These are phyloP conservation scores for Calonectria naviculata DNA, from an alignment of 2,329 filamentous ascomycete genomes.

Conservation along the genomic window DNA sequence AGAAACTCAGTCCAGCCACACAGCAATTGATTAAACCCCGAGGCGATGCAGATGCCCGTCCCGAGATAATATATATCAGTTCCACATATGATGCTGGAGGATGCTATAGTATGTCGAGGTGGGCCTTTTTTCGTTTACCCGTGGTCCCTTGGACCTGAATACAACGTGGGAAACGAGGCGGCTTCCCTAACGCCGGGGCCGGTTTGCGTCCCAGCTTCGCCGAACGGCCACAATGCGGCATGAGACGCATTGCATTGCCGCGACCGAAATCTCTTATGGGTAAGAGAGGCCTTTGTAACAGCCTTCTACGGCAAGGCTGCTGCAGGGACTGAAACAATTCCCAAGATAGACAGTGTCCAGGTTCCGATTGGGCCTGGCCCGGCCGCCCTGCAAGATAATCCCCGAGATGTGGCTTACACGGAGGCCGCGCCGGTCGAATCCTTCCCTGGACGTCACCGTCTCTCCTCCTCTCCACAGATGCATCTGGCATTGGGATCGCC, in stretches of 20 bases:
- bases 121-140: not conserved
- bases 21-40: not conserved
- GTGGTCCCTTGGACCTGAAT: not conserved
- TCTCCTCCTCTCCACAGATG: not conserved
- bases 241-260: not conserved
- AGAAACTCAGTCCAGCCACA: not conserved
- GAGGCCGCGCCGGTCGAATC: not conserved
- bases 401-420: not conserved
- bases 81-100: not conserved
- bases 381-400: slow-evolving; percentile 3
- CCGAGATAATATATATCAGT: not conserved
- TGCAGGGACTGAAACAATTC: slow-evolving; percentile 7
- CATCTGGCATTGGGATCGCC: not conserved
- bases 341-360: not conserved
- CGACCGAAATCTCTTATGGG: not conserved
- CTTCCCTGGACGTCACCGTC: not conserved
- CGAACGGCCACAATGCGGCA: not conserved
- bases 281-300: not conserved
- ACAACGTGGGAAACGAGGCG: not conserved
- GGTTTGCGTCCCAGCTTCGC: not conserved
- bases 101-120: not conserved
- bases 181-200: not conserved
- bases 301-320: slow-evolving; percentile 2
- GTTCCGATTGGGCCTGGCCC: not conserved
- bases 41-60: not conserved